These are phyloP conservation scores for Nicotiana otophora DNA, from an alignment of 257 asterid species.

Conservation along the genomic window DNA sequence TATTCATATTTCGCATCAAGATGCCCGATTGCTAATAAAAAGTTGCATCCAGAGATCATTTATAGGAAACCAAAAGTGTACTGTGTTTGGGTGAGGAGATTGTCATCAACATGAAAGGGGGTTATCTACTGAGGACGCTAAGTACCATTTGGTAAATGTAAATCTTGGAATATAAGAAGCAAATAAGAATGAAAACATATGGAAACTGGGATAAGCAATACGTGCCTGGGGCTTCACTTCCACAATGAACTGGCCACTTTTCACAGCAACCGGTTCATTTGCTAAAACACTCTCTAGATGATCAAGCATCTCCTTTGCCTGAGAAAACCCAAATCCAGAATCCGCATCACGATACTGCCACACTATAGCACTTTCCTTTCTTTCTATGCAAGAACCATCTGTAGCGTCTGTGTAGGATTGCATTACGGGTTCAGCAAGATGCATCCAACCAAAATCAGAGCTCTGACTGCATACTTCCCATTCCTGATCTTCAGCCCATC, in stretches of 20 bases:
- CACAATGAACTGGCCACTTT: conserved; percentile 85
- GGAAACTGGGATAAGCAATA: conserved; percentile 4
- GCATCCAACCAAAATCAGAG: conserved; percentile 89
- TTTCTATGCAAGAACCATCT: conserved; percentile 81
- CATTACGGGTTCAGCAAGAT: conserved; percentile 87
- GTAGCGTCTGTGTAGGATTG: conserved; percentile 83
- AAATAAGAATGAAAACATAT: not conserved
- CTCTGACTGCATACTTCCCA: conserved; percentile 67
- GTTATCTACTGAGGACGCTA: not conserved
- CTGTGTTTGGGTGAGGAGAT: not conserved
- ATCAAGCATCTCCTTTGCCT: conserved; percentile 91
- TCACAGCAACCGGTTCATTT: conserved; percentile 88
- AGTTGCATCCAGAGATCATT: not conserved
- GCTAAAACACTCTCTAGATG: conserved; percentile 93
- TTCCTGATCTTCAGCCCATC: conserved; percentile 69
- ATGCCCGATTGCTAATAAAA: not conserved
- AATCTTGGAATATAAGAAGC: not conserved
- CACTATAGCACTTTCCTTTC: conserved; percentile 81
- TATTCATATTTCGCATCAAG: not conserved
- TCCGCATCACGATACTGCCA: conserved; percentile 93
- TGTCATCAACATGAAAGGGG: not conserved
- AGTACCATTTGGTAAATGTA: not conserved
- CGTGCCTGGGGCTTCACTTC: conserved; percentile 94
- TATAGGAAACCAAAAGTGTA: not conserved
- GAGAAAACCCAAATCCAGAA: conserved; percentile 75